Conservation (phyloP, 2,329 filamentous ascomycete species). For the Lizonia empirigonia region DNA sequence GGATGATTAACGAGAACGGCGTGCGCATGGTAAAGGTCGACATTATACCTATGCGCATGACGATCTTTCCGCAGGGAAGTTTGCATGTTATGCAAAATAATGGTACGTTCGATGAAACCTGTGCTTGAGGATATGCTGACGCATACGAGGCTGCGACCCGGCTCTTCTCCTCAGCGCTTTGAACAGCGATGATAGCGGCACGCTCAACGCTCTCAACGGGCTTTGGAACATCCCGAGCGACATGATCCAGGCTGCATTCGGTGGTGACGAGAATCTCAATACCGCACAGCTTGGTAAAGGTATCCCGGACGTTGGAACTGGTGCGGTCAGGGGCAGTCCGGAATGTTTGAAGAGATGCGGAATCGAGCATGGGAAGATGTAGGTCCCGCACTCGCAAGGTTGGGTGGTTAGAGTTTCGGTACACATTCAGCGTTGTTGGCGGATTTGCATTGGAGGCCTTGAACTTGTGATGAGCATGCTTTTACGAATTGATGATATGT, state of each 20-base stretch:
- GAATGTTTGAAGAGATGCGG: conserved; percentile 49
- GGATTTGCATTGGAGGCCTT: neutral
- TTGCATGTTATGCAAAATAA: conserved; percentile 60
- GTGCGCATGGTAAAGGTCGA: conserved; percentile 50
- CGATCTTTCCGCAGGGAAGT: conserved; percentile 56
- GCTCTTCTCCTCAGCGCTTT: conserved; percentile 58
- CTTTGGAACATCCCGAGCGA: conserved; percentile 51
- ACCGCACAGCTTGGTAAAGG: conserved; percentile 36
- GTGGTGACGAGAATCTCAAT: conserved; percentile 41
- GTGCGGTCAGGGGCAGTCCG: conserved; percentile 49
- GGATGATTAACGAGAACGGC: conserved; percentile 60
- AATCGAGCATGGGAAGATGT: conserved; percentile 18
- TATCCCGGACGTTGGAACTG: conserved; percentile 51
- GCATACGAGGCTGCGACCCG: conserved; percentile 52
- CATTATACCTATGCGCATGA: conserved; percentile 55
- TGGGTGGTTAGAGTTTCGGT: neutral
- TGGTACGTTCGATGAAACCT: conserved; percentile 40
- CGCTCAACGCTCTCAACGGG: conserved; percentile 54
- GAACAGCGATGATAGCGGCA: conserved; percentile 57
- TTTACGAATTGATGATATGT: conserved; percentile 5
- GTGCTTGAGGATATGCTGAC: neutral
- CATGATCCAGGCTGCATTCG: conserved; percentile 53
- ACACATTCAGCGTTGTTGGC: neutral
- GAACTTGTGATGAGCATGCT: neutral
- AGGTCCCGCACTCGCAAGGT: neutral